Percentiles rank a stretch among this genome's conserved stretches.
phyloP scores from a whole-genome alignment of 2,329 filamentous ascomycete species.

The Trichoderma sp. region DNA sequence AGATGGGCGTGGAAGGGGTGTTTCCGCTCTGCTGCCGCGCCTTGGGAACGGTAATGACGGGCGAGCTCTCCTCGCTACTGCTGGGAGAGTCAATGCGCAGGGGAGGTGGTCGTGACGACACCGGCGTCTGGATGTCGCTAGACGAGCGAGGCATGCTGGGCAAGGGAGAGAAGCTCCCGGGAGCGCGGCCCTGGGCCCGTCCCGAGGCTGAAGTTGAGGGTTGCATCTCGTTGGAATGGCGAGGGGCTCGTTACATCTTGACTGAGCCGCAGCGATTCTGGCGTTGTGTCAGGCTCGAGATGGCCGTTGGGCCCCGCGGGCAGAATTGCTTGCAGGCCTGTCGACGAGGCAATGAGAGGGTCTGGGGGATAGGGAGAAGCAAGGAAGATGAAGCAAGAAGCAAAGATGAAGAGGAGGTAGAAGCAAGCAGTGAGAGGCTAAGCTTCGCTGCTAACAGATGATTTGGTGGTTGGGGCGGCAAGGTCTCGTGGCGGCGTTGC shows the following conservation, averaged over 20 bases:
- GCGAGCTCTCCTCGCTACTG: conserved; percentile 30
- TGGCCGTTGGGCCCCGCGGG: background rate
- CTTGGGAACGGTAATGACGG: conserved; percentile 47
- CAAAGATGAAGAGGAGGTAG: background rate
- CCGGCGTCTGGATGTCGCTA: conserved; percentile 27
- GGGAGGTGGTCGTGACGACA: conserved; percentile 35
- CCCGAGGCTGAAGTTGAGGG: conserved; percentile 31
- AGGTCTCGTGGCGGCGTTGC: background rate
- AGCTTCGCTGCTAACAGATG: background rate
- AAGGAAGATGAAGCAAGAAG: background rate
- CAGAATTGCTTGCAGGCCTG: background rate
- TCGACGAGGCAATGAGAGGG: background rate
- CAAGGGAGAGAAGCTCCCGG: conserved; percentile 57
- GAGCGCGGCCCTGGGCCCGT: conserved; percentile 46
- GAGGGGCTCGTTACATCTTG: conserved; percentile 45
- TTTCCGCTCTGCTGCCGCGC: conserved; percentile 40
- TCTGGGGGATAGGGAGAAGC: background rate
- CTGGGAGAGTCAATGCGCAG: conserved; percentile 33
- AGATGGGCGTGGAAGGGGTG: conserved; percentile 46
- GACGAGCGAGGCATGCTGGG: conserved; percentile 35
- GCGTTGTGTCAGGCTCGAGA: background rate
- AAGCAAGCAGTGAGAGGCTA: background rate
- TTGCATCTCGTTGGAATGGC: conserved; percentile 45
- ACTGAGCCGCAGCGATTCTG: conserved; percentile 19
- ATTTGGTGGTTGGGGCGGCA: background rate